Evolutionary conservation across 495 filamentous ascomycete species (phyloP), one percentile per base, ranked within the genome.

Genomic region (Penicillium canariense): DNA sequence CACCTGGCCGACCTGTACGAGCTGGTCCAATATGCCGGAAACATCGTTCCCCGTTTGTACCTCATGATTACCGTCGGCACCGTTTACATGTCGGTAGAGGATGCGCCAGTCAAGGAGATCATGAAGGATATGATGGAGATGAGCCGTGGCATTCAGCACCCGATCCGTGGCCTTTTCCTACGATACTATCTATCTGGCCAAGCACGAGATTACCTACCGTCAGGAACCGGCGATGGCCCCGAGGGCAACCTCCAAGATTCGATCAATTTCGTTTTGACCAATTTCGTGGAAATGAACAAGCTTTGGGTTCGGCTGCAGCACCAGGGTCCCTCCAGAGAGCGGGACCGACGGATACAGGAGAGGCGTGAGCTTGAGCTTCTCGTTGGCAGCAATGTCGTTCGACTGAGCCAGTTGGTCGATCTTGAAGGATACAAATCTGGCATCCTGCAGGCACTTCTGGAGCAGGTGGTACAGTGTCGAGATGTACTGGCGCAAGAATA

Each of bases 51-150:
- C 26, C 87, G 94, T 56, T 78, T 98, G 43, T 98, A 97, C 68
- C 84, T 98, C 46, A 98, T 98, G 94, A 90, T 98, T 62, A 97
- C 94, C 0, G 94, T 98, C 20, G 94, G 94, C 30, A 98, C 94
- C 4, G 94, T 96, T 28, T 98, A 98, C 75, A 98, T 98, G 94
- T 86, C 89, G 9, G 93, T 98, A 60, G 89, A 94, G 68, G 94
- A 96, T 83, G 95, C 94, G 40, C 94, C 94, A 4, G 93, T 98
- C 57, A 98, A 98, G 74, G 94, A 98, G 75, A 91, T 98, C 51
- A 98, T 98, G 94, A 98, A 98, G 72, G 94, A 98, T 68, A 98
- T 98, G 94, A 98, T 98, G 94, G 94, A 98, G 74, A 98, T 98
- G 94, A 96, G 90, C 71, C 83, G 94, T 56, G 94, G 94, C 43